Evolutionary conservation across 1,284 basidiomycete genomes (phyloP), one percentile per base, ranked within the genome.

Genomic region (Mycena sp.): DNA sequence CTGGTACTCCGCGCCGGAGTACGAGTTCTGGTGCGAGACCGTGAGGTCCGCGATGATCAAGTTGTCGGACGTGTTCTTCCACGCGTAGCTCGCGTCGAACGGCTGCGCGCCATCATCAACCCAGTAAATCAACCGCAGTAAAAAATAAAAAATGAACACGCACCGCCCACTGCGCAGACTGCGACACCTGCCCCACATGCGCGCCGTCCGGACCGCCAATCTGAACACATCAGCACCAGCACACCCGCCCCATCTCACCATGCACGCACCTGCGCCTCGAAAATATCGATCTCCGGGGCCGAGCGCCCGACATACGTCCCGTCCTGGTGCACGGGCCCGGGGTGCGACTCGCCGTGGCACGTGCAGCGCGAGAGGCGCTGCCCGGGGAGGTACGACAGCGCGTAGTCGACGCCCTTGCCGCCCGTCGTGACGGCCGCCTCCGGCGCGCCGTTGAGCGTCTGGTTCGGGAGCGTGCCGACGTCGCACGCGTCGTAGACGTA

Each of bases 221-320:
- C 60, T 67, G 29, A n/a, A 25, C 35, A 35, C 21, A 25, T 26
- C 25, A 32, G 21, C 45, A 10, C 19, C 5, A 30, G 16, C 4
- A n/a, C n/a, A n/a, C n/a, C n/a, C n/a, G n/a, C n/a, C n/a, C n/a
- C n/a, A n/a, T n/a, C n/a, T n/a, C n/a, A n/a, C n/a, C n/a, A n/a
- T n/a, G n/a, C n/a, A n/a, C 25, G 30, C 50, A 30, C 41, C n/a
- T 19, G 16, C 14, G 41, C 52, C 53, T 60, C 64, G 19, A 89
- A 76, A 46, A 89, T 78, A 73, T 89, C 87, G 64, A 93, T 91
- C 74, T 93, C 90, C 1, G 91, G 92, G 1, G 90, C 90, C 0
- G 84, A 82, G 46, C 92, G 83, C 4, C 87, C 87, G 2, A 81
- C 79, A 46, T 71, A 79, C 26, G 65, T 69, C 30, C 89, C 89